A percentile compares a stretch with the other conserved stretches of the same genome.
These are phyloP conservation scores for Scleromitrula shiraiana DNA, from an alignment of 2,329 filamentous ascomycete genomes.

Conservation along the genomic window DNA sequence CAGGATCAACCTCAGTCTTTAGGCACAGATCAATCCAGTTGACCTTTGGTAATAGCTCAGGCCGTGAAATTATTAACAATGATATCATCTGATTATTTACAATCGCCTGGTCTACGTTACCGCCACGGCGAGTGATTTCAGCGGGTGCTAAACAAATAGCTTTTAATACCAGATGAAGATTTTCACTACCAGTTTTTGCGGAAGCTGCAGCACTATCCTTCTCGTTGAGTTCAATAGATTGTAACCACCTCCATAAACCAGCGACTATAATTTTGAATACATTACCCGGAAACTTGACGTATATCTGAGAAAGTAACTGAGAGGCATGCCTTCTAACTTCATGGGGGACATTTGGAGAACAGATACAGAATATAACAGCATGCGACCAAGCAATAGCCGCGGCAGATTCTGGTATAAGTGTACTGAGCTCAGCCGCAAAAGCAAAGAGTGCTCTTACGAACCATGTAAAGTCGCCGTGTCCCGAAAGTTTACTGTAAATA, in stretches of 20 bases:
- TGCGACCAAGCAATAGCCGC: constrained; percentile 72
- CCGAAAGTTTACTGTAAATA: constrained; percentile 71
- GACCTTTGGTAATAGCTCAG: constrained; percentile 66
- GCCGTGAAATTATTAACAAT: constrained; percentile 69
- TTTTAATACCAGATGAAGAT: constrained; percentile 53
- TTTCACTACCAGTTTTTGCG: constrained; percentile 55
- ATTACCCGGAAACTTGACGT: constrained; percentile 47
- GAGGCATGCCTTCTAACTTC: constrained; percentile 56
- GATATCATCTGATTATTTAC: constrained; percentile 66
- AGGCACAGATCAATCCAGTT: constrained; percentile 90
- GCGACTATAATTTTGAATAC: constrained; percentile 58
- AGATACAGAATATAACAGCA: constrained; percentile 71
- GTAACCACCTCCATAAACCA: constrained; percentile 75
- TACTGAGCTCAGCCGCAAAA: constrained; percentile 44
- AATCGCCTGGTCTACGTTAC: constrained; percentile 37
- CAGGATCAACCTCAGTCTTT: constrained; percentile 73
- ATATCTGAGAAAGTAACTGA: constrained; percentile 54
- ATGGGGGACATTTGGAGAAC: constrained; percentile 52
- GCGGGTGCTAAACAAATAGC: constrained; percentile 55
- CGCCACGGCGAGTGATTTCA: constrained; percentile 38
- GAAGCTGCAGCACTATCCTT: constrained; percentile 67
- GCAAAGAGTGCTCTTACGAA: constrained; percentile 61
- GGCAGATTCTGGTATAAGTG: constrained; percentile 38
- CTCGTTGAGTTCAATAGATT: constrained; percentile 57
- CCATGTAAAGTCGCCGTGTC: constrained; percentile 73